These are phyloP conservation scores for Leishmania gerbilli DNA, from an alignment of 208 protist species.

Conservation along the genomic window DNA sequence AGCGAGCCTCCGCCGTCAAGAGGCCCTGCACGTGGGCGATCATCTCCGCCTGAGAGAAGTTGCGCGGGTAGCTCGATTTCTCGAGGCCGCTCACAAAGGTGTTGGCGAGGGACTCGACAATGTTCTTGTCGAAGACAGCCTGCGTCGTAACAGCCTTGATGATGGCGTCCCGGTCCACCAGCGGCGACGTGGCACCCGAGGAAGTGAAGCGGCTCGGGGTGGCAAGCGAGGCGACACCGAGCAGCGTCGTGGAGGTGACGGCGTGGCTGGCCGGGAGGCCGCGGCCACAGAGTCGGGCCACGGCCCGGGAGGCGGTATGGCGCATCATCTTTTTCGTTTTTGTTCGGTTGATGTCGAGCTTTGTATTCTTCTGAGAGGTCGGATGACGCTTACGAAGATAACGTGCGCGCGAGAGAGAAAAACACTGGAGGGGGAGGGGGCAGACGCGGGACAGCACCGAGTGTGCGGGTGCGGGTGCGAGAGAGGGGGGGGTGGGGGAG, in stretches of 20 bases:
- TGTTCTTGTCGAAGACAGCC: slow-evolving; percentile 47
- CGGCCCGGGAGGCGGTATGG: slow-evolving; percentile 24
- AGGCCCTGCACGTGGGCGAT: slow-evolving; percentile 58
- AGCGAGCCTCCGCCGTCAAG: slow-evolving; percentile 62
- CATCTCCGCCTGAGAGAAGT: slow-evolving; percentile 56
- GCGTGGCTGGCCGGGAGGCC: not conserved
- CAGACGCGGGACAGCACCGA: too few relatives aligned
- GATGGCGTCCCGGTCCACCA: slow-evolving; percentile 33
- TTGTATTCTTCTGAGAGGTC: not conserved
- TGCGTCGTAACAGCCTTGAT: slow-evolving; percentile 35
- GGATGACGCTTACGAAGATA: not conserved
- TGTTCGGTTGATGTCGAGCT: not conserved
- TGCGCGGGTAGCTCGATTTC: slow-evolving; percentile 49
- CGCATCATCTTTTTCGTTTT: slow-evolving; percentile 38
- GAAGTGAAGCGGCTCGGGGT: not conserved
- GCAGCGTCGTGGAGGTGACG: not conserved
- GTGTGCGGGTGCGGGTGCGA: not conserved
- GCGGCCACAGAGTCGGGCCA: slow-evolving; percentile 7
- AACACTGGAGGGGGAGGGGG: not conserved
- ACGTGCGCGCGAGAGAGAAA: not conserved
- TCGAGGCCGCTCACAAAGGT: slow-evolving; percentile 46
- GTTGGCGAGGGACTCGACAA: slow-evolving; percentile 42
- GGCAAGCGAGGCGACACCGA: not conserved
- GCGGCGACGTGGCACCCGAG: not conserved
- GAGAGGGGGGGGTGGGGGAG: not conserved